Base-by-base conservation (phyloP, 352 stramenopile species). In the Globisporangium takayamanum region DNA sequence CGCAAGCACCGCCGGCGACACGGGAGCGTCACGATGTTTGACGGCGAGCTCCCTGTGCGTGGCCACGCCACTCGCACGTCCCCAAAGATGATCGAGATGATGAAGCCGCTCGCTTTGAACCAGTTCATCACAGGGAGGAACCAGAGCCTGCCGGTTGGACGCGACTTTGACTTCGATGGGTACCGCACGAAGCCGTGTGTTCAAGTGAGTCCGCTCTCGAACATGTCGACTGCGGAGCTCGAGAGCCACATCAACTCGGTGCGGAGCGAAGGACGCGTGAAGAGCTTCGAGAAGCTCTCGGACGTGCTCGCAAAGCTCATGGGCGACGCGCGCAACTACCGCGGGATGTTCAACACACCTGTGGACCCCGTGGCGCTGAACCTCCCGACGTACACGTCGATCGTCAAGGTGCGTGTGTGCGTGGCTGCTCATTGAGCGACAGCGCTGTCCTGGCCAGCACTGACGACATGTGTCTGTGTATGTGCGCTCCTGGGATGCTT, bases 291-390 rank as follows among this genome's bases (percentile, higher is more conserved):
- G 14, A 78, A 78, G 41, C 70, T 89, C 33, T 64, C 59, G 12
- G 76, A 89, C 53, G 78, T 92, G 50, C 64, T 95, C 52, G 59
- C 69, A 25, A 87, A 88, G 59, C 71, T 95, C 36, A 92, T 95
- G 76, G 66, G 53, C 1, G 72, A 93, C 56, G 67, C 83, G 39
- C 68, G 83, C 10, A 95, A 95, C 66, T 73, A 72, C 18, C 70
- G 82, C 37, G 79, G 77, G 20, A 68, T 88, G 11, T 95, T 92
- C 60, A 95, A 93, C 51, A 63, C 55, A 1, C 84, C 85, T 10
- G 85, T 94, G 37, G 81, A 94, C 55, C 79, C 79, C 4, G 62
- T 91, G 7, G 74, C 76, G 46, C 57, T 92, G 42, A 67, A 88
- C 8, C 52, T 95, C 50, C 78, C 81, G 14, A 90, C 80, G 10